Evolutionary conservation across 2,329 filamentous ascomycete genomes (phyloP), one percentile per base, ranked within the genome.

Genomic region (Fulvia fulva): DNA sequence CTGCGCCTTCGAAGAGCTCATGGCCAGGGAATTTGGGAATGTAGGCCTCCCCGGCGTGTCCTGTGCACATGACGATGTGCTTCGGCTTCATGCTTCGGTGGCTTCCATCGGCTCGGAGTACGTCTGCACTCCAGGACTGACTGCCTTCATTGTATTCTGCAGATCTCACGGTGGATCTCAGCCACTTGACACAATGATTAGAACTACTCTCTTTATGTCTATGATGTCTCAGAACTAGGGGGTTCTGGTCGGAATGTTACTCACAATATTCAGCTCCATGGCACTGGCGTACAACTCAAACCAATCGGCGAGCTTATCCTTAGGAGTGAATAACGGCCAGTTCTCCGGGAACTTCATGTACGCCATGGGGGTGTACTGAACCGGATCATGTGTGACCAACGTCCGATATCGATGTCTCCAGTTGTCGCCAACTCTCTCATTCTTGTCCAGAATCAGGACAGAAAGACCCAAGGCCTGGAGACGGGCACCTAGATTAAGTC

Each of bases 311-410:
- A 89, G 75, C 67, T 89, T 58, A 21, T 63, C 53, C 67, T 89
- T 89, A 5, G 86, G 85, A 0, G 86, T 88, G 70, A 87, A 90
- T 16, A 87, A 72, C 3, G 87, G 87, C 87, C 87, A 90, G 53
- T 80, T 79, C 0, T 78, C 67, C 11, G 28, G 28, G 28, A 30
- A 30, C 11, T 30, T 30, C 3, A 90, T 64, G 68, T 87, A 89
- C 0, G 87, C 83, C 75, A 88, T 74, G 65, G 85, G 81, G 55
- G 82, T 80, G 55, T 74, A 78, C 71, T 76, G 86, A 1, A 88
- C 82, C 0, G 86, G 85, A 63, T 89, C 87, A 64, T 90, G 87
- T 0, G 87, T 80, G 0, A 88, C 85, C 0, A 89, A 80, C 2
- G 67, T 70, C 11, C 28, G 28, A 59, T 82, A 82, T n/a, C 80